Evolutionary conservation across 345 rosid species (phyloP).

Genomic region (Eucalyptus lansdowneana): DNA sequence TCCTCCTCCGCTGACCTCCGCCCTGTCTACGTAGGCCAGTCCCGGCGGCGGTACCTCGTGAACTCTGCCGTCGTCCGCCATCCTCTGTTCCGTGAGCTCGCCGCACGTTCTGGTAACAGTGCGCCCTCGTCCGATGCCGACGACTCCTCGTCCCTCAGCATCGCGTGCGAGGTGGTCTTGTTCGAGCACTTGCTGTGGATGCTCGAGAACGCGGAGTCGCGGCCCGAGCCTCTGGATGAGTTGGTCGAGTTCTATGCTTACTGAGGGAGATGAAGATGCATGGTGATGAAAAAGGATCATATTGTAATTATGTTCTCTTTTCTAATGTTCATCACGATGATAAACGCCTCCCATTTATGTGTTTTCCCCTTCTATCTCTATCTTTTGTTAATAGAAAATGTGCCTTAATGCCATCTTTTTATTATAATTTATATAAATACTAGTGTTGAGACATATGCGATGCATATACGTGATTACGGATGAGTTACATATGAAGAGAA

Average conservation of each 20-base stretch:
- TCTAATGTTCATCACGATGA: background rate
- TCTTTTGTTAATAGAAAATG: background rate
- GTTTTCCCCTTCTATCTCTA: background rate
- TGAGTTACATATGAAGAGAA: background rate
- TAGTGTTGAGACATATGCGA: background rate
- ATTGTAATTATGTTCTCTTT: background rate
- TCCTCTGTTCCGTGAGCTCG: background rate
- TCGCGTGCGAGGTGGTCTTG: slow-evolving; percentile 17
- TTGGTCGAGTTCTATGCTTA: background rate
- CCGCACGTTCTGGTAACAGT: background rate
- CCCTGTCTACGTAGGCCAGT: background rate
- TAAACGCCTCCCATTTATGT: background rate
- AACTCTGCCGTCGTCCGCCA: background rate
- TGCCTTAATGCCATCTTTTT: background rate
- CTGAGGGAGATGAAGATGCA: background rate
- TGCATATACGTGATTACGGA: fast-evolving
- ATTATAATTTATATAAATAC: no score
- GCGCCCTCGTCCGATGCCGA: fast-evolving
- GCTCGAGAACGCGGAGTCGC: background rate
- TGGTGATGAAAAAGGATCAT: background rate
- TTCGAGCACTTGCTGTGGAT: slow-evolving; percentile 7
- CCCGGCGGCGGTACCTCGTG: background rate
- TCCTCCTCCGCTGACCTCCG: background rate
- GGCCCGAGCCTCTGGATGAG: background rate
- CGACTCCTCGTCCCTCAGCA: background rate